A percentile compares a stretch with the other conserved stretches of the same genome.
Evolutionary conservation across 768 basidiomycete genomes (phyloP).

Genomic region (Tricholomella constricta): DNA sequence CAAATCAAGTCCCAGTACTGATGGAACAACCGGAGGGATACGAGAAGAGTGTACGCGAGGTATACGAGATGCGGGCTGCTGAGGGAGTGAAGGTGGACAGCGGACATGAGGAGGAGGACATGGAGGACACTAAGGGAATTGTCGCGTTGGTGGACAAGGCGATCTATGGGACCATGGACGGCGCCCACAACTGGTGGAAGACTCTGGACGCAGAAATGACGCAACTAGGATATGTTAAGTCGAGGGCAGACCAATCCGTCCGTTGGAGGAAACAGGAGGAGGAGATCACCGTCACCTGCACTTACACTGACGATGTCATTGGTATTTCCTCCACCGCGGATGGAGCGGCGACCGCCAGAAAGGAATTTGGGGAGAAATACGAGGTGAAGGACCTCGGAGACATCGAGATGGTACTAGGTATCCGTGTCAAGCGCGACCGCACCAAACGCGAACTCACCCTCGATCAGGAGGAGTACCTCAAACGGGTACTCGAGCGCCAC

Average conservation of each 20-base stretch:
- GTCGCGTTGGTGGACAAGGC: too few species aligned
- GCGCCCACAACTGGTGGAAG: slow-evolving; percentile 1
- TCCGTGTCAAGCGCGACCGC: background rate
- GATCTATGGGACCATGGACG: background rate
- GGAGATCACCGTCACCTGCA: slow-evolving; percentile 15
- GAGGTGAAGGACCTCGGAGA: slow-evolving; percentile 2
- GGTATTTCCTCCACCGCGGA: background rate
- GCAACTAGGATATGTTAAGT: slow-evolving; percentile 13
- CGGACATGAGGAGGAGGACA: too few species aligned
- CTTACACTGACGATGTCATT: too few species aligned
- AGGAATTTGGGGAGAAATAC: background rate
- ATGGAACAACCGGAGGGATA: slow-evolving; percentile 15
- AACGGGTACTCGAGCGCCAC: slow-evolving; percentile 14
- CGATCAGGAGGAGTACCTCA: too few species aligned
- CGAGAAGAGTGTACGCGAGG: too few species aligned
- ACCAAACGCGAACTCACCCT: too few species aligned
- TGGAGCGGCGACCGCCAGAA: background rate
- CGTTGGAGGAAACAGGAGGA: slow-evolving; percentile 7
- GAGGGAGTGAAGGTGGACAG: too few species aligned
- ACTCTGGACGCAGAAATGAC: background rate
- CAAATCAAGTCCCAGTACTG: slow-evolving; percentile 5
- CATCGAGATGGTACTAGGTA: background rate
- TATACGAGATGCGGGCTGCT: too few species aligned
- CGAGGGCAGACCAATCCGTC: slow-evolving; percentile 21
- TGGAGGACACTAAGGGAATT: background rate